phyloP scores from a whole-genome alignment of 768 basidiomycete species.

The Coprinopsis marcescibilis region DNA sequence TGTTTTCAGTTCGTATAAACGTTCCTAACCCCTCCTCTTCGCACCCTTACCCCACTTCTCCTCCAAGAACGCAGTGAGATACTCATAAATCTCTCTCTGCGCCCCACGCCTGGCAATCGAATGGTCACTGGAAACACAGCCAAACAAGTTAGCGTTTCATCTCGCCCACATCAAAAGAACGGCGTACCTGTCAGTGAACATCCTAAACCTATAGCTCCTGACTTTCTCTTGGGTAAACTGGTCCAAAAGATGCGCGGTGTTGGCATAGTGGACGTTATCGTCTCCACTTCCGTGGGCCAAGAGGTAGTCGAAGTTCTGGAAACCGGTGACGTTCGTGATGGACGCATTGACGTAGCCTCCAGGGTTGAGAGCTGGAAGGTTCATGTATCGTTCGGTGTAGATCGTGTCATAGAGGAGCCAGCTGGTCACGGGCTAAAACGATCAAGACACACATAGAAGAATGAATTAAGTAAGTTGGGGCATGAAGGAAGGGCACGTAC shows the following conservation, averaged over 20 bases:
- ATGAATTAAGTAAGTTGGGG: background rate
- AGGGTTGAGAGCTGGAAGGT: constrained; percentile 68
- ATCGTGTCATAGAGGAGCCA: constrained; percentile 89
- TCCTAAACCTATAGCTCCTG: constrained; percentile 76
- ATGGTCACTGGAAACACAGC: constrained; percentile 65
- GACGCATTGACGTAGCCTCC: constrained; percentile 89
- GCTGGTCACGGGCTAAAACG: constrained; percentile 72
- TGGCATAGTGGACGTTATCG: constrained; percentile 94
- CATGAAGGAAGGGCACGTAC: constrained; percentile 38
- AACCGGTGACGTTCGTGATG: constrained; percentile 83
- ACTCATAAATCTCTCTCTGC: constrained; percentile 81
- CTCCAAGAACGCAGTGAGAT: constrained; percentile 73
- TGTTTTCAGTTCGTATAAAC: no score
- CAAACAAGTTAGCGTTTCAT: constrained; percentile 13
- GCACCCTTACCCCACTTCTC: constrained; percentile 94
- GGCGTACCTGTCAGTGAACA: constrained; percentile 92
- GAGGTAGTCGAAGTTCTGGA: constrained; percentile 72
- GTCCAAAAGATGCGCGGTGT: constrained; percentile 87
- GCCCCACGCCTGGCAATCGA: constrained; percentile 68
- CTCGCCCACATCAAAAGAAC: constrained; percentile 11
- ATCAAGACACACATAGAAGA: background rate
- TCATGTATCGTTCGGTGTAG: constrained; percentile 98
- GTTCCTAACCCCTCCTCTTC: constrained; percentile 2
- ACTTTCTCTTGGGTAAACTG: constrained; percentile 81
- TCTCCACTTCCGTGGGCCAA: constrained; percentile 93